phyloP scores from a whole-genome alignment of 2,329 filamentous ascomycete species.

The Ilyonectria destructans region DNA sequence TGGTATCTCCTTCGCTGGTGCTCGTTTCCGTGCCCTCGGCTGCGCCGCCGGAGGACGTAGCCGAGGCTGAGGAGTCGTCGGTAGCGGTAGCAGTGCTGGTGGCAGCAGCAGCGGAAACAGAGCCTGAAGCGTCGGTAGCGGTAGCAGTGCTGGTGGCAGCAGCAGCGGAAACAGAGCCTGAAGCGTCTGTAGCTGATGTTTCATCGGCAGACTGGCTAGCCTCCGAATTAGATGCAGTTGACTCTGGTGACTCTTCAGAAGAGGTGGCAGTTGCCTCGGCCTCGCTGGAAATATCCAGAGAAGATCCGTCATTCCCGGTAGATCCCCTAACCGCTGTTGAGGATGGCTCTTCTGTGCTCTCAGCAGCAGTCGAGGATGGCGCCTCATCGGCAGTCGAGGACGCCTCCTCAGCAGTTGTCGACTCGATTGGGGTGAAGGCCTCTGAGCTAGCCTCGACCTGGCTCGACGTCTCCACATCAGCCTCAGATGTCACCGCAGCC shows the following conservation, averaged over 20 bases:
- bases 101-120: slow-evolving; percentile 7
- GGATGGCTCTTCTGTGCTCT: slow-evolving; percentile 13
- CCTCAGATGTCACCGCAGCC: slow-evolving; percentile 43
- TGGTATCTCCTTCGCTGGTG: neutral
- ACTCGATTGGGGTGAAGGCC: slow-evolving; percentile 12
- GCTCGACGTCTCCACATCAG: slow-evolving; percentile 44
- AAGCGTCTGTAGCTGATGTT: neutral
- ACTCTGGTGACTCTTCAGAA: neutral
- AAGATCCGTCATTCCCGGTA: slow-evolving; percentile 5
- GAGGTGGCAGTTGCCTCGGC: neutral
- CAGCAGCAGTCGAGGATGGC: neutral
- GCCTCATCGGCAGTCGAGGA: slow-evolving; percentile 6
- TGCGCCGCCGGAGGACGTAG: neutral
- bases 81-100: slow-evolving; percentile 2
- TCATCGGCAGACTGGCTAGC: neutral
- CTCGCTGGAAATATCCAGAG: neutral
- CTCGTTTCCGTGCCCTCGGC: neutral
- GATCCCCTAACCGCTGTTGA: slow-evolving; percentile 29
- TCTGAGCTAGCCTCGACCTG: slow-evolving; percentile 46
- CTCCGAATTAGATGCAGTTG: neutral
- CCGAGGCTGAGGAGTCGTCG: slow-evolving; percentile 1
- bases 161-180: slow-evolving; percentile 5
- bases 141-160: slow-evolving; percentile 8
- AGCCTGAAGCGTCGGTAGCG: neutral
- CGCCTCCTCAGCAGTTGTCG: slow-evolving; percentile 6